phyloP scores from a whole-genome alignment of 2,329 filamentous ascomycete genomes.

The Diplodia intermedia region DNA sequence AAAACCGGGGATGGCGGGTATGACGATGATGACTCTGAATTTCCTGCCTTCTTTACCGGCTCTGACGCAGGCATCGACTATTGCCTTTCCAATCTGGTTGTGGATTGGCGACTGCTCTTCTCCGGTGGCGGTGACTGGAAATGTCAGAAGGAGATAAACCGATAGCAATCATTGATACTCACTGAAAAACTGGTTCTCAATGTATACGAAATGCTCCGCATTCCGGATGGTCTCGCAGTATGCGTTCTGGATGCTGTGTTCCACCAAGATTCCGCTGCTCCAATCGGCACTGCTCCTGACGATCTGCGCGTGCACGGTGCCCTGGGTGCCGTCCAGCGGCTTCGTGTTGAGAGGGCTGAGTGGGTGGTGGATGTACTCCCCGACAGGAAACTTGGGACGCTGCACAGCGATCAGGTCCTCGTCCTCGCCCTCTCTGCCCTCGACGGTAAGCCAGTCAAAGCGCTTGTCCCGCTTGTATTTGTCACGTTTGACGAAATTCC shows the following conservation, averaged over 20 bases:
- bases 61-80: conserved; percentile 86
- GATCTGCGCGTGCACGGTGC: conserved; percentile 80
- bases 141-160: conserved; percentile 36
- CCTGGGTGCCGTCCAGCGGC: conserved; percentile 60
- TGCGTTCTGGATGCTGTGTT: conserved; percentile 86
- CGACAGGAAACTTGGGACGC: conserved; percentile 85
- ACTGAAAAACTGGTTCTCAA: conserved; percentile 98
- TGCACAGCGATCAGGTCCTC: conserved; percentile 90
- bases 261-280: conserved; percentile 87
- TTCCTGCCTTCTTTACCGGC: conserved; percentile 84
- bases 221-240: conserved; percentile 85
- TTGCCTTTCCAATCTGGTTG: conserved; percentile 85
- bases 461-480: conserved; percentile 90
- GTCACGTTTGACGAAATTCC: conserved; percentile 97
- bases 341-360: conserved; percentile 72
- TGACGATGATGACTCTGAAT: conserved; percentile 88
- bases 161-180: conserved; percentile 37
- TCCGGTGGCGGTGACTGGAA: conserved; percentile 78
- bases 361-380: conserved; percentile 85
- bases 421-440: conserved; percentile 76
- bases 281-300: conserved; percentile 92
- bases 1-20: conserved; percentile 92
- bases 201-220: conserved; percentile 92
- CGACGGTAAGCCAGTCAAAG: conserved; percentile 84
- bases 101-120: conserved; percentile 85